Conservation (phyloP, 1,284 basidiomycete species). For the Ustilago xerochloae region DNA sequence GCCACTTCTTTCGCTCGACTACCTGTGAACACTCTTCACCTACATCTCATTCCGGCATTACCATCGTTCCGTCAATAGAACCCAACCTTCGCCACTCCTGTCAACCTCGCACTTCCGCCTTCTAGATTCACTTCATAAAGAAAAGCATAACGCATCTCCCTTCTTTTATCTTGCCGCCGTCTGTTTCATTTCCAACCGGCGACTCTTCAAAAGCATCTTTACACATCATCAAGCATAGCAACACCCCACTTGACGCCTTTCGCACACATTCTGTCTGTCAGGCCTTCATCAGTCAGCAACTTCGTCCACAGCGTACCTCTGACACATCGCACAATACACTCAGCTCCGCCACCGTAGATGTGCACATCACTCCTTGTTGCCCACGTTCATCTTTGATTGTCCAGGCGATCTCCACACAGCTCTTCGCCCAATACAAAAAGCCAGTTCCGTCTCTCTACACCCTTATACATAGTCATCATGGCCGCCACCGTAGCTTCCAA, state of each 20-base stretch:
- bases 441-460: not conserved
- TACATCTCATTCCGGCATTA: not conserved
- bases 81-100: not conserved
- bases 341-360: constrained; percentile 16
- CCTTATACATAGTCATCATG: constrained; percentile 21
- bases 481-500: constrained; percentile 39
- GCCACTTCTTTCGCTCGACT: not conserved
- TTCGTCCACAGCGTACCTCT: not conserved
- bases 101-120: not conserved
- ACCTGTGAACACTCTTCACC: not conserved
- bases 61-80: not conserved
- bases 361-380: constrained; percentile 4
- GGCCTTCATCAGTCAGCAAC: constrained; percentile 2
- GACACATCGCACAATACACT: not conserved
- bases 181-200: constrained; percentile 7
- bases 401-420: not conserved
- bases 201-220: constrained; percentile 16
- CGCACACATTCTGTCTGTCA: not conserved
- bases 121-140: constrained; percentile 4
- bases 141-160: constrained; percentile 8
- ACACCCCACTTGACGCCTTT: not conserved
- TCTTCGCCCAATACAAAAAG: no score
- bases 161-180: not conserved
- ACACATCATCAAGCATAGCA: constrained; percentile 4
- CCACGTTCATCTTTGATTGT: constrained; percentile 22